These are phyloP conservation scores for Urtica urens DNA, from an alignment of 306 rosid genomes.

Conservation along the genomic window DNA sequence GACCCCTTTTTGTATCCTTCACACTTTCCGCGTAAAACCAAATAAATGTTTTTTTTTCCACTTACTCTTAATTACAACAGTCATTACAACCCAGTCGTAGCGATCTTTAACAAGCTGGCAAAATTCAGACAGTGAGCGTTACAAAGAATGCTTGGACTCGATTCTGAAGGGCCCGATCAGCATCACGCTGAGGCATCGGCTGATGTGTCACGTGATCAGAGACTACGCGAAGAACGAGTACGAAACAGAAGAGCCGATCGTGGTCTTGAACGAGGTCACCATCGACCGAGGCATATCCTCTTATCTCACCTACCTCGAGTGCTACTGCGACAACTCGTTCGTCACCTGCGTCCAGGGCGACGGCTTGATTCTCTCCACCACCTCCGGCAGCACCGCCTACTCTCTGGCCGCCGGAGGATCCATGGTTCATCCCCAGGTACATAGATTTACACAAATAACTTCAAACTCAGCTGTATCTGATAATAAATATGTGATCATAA, in stretches of 20 bases:
- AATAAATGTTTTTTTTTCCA: not conserved
- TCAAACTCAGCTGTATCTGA: too few species aligned
- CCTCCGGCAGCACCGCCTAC: slow-evolving; percentile 96
- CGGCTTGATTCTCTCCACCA: slow-evolving; percentile 82
- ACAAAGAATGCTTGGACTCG: slow-evolving; percentile 67
- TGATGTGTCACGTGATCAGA: slow-evolving; percentile 72
- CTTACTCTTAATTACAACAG: not conserved
- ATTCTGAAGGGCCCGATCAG: slow-evolving; percentile 81
- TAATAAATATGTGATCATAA: too few species aligned
- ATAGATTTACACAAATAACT: not conserved
- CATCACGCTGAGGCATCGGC: slow-evolving; percentile 75
- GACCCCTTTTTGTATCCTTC: slow-evolving; percentile 98
- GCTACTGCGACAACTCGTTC: slow-evolving; percentile 80
- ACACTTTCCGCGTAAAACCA: too few species aligned
- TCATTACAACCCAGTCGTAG: slow-evolving; percentile 5
- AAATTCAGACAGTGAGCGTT: slow-evolving; percentile 68
- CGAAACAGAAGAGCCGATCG: slow-evolving; percentile 82
- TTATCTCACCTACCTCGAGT: slow-evolving; percentile 82
- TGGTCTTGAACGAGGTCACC: slow-evolving; percentile 84
- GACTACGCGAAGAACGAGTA: slow-evolving; percentile 67
- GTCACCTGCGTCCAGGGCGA: slow-evolving; percentile 97
- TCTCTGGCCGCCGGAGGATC: slow-evolving; percentile 99
- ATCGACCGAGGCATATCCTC: slow-evolving; percentile 97
- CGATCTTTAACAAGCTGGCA: slow-evolving; percentile 53
- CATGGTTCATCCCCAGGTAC: slow-evolving; percentile 99